These are phyloP conservation scores for Alternaria incomplexa DNA, from an alignment of 2,329 filamentous ascomycete genomes.

Conservation along the genomic window DNA sequence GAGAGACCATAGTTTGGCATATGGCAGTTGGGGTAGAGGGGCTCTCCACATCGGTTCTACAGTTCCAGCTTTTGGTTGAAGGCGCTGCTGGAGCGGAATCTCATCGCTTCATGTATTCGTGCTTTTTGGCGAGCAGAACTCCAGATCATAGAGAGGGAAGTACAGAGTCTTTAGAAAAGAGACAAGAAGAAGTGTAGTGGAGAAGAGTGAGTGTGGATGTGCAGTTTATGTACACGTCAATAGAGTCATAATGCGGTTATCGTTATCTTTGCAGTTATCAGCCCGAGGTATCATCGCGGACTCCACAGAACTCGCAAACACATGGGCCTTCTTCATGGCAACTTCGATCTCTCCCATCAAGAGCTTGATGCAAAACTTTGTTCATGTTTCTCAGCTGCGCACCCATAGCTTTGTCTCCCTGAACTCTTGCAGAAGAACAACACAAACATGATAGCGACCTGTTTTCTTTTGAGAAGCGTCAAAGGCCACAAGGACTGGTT, in stretches of 20 bases:
- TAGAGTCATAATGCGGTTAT: neutral
- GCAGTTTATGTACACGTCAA: neutral
- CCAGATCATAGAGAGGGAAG: neutral
- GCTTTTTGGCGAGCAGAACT: neutral
- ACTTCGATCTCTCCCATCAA: neutral
- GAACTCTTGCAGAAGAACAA: too few species aligned
- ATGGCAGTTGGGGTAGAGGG: too few species aligned
- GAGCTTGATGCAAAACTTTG: accelerated
- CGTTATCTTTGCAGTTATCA: accelerated
- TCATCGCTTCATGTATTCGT: neutral
- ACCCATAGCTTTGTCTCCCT: too few species aligned
- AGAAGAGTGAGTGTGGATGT: neutral
- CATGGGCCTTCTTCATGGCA: accelerated
- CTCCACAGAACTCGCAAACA: neutral
- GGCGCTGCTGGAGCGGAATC: neutral
- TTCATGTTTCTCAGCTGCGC: neutral
- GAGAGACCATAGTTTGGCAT: too few species aligned
- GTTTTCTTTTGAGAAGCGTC: too few species aligned
- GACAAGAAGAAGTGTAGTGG: neutral
- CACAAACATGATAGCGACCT: too few species aligned
- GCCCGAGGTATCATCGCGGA: accelerated
- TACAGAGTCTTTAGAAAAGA: neutral
- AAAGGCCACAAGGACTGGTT: too few species aligned
- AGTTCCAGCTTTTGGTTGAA: too few species aligned
- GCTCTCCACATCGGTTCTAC: too few species aligned